A percentile compares a stretch with the other conserved stretches of the same genome.
Evolutionary conservation across 345 rosid species (phyloP).

Genomic region (Boechera retrofracta): DNA sequence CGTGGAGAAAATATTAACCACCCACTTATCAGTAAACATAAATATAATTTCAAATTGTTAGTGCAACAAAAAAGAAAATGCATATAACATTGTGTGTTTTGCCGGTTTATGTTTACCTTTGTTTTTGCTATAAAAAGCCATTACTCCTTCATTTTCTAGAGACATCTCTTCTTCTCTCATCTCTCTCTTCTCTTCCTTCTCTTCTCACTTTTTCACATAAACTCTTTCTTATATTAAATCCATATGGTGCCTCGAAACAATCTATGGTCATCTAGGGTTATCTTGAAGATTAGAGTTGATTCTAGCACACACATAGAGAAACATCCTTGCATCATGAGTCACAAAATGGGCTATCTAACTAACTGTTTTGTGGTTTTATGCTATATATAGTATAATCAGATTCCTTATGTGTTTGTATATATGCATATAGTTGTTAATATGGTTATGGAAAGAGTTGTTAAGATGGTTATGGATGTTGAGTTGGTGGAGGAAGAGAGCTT

Average conservation of each 20-base stretch:
- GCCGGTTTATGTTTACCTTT: constrained; percentile 33
- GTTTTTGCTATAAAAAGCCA: constrained; percentile 47
- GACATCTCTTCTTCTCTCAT: constrained; percentile 21
- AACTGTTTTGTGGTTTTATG: constrained; percentile 8
- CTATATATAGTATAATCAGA: constrained; percentile 15
- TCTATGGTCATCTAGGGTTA: constrained; percentile 28
- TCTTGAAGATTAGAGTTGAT: constrained; percentile 25
- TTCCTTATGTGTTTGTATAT: neutral
- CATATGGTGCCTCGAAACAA: constrained; percentile 11
- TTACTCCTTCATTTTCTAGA: constrained; percentile 21
- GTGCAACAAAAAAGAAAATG: constrained; percentile 27
- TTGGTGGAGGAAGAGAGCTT: constrained; percentile 46
- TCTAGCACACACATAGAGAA: constrained; percentile 7
- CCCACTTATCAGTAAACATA: constrained; percentile 30
- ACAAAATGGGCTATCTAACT: neutral
- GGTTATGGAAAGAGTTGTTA: neutral
- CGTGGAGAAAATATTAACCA: constrained; percentile 36
- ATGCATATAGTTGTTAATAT: neutral
- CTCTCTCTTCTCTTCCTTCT: constrained; percentile 6
- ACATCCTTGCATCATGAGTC: constrained; percentile 26
- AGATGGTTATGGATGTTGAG: constrained; percentile 5
- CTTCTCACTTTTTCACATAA: constrained; percentile 5
- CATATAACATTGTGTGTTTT: constrained; percentile 30
- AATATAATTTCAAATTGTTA: constrained; percentile 11
- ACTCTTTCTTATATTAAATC: constrained; percentile 8